Evolutionary conservation across 176 grass and related monocot genomes (phyloP).

Genomic region (Hyparrhenia diplandra): DNA sequence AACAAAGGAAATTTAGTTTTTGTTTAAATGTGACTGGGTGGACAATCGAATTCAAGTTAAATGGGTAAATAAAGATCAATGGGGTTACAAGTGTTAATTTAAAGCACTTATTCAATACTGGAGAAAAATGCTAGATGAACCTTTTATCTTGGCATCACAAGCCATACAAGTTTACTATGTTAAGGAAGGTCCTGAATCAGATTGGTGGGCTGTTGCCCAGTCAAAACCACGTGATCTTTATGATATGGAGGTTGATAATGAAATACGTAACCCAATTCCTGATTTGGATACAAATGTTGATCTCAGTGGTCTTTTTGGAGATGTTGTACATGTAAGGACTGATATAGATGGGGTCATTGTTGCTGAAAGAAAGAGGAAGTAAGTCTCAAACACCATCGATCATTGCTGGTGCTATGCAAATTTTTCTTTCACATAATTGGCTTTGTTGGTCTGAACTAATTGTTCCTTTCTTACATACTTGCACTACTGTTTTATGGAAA

Average conservation of each 20-base stretch:
- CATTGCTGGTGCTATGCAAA: background rate
- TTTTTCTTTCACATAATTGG: background rate
- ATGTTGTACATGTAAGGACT: background rate
- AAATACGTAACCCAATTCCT: background rate
- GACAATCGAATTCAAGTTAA: background rate
- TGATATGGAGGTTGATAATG: background rate
- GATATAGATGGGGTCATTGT: background rate
- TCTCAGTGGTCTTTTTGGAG: background rate
- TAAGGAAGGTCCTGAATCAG: too few species aligned
- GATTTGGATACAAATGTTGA: background rate
- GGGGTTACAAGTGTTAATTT: background rate
- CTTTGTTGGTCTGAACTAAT: background rate
- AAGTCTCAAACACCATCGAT: background rate
- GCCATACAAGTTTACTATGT: too few species aligned
- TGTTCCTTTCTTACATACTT: too few species aligned
- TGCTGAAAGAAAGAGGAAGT: background rate
- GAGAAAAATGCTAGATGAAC: background rate
- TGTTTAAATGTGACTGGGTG: conserved; percentile 2
- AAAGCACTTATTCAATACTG: background rate
- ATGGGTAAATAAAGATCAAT: background rate
- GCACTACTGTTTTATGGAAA: too few species aligned
- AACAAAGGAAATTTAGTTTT: background rate
- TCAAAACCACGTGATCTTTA: background rate
- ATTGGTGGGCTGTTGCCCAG: too few species aligned
- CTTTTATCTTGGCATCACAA: background rate